Conservation (phyloP, 176 grass and related monocot species). For the Chrysopogon serrulatus region DNA sequence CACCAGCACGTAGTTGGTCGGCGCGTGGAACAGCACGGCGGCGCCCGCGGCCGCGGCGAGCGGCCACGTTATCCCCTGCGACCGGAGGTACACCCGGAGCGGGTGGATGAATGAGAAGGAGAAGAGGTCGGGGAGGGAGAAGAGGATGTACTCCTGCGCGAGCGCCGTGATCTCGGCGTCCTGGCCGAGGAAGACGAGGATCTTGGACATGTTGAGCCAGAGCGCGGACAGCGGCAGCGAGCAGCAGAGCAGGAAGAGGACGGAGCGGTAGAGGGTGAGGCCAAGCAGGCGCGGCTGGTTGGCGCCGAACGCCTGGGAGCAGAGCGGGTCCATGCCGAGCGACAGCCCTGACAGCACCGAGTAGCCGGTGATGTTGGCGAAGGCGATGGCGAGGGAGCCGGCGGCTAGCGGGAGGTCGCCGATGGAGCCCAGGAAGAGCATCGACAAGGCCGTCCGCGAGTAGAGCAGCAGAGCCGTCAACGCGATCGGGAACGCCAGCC, state of each 20-base stretch:
- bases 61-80: slow-evolving; percentile 74
- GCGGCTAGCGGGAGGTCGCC: slow-evolving; percentile 86
- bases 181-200: slow-evolving; percentile 81
- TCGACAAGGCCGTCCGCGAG: slow-evolving; percentile 75
- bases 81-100: slow-evolving; percentile 87
- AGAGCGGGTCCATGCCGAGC: slow-evolving; percentile 96
- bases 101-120: slow-evolving; percentile 92
- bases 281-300: slow-evolving; percentile 59
- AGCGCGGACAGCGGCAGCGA: slow-evolving; percentile 67
- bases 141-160: slow-evolving; percentile 70
- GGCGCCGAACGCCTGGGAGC: slow-evolving; percentile 89
- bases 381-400: slow-evolving; percentile 82
- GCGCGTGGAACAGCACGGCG: slow-evolving; percentile 54
- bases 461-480: slow-evolving; percentile 80
- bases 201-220: slow-evolving; percentile 73
- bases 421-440: slow-evolving; percentile 85
- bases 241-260: slow-evolving; percentile 94
- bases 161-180: slow-evolving; percentile 70
- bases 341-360: slow-evolving; percentile 84
- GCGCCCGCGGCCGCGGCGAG: slow-evolving; percentile 48
- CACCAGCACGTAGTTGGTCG: slow-evolving; percentile 68
- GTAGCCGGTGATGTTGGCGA: slow-evolving; percentile 96
- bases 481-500: slow-evolving; percentile 77
- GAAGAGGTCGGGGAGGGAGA: slow-evolving; percentile 85
- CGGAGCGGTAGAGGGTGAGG: slow-evolving; percentile 74